phyloP scores from a whole-genome alignment of 139 green algal species.

The Spirogloea muscicola region DNA sequence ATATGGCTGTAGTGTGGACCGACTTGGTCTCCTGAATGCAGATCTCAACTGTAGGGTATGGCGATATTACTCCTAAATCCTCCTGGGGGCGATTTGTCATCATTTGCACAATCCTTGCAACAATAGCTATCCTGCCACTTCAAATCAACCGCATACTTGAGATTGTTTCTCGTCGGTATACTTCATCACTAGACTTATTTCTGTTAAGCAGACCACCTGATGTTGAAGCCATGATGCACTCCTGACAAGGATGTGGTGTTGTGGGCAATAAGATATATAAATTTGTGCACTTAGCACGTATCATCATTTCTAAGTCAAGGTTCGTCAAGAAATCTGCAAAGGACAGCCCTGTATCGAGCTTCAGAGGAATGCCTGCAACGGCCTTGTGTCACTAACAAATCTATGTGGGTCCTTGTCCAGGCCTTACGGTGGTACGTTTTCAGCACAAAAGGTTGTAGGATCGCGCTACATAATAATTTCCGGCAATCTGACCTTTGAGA shows the following conservation, averaged over 20 bases:
- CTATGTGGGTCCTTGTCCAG: slow-evolving; percentile 10
- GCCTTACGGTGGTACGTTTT: slow-evolving; percentile 12
- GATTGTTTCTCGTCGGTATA: too few relatives aligned
- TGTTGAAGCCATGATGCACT: too few relatives aligned
- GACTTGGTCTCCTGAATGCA: neutral
- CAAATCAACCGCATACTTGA: slow-evolving; percentile 22
- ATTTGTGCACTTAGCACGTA: neutral
- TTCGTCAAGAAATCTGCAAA: too few relatives aligned
- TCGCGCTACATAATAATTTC: slow-evolving; percentile 21
- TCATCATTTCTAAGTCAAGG: neutral
- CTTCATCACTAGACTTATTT: too few relatives aligned
- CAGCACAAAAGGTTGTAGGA: neutral
- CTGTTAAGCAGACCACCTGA: neutral
- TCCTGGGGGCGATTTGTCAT: slow-evolving; percentile 15
- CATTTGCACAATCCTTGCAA: slow-evolving; percentile 13
- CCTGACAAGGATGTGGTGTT: neutral
- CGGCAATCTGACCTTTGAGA: slow-evolving; percentile 2
- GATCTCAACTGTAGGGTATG: slow-evolving; percentile 26
- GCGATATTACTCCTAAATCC: slow-evolving; percentile 16
- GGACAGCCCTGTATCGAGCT: too few relatives aligned
- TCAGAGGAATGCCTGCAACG: too few relatives aligned
- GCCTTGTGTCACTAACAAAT: neutral
- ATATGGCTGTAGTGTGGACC: neutral
- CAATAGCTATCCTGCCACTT: neutral
- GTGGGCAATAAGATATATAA: too few relatives aligned